Percentiles rank a stretch among this genome's conserved stretches.
These are phyloP conservation scores for Kwoniella sp. DNA, from an alignment of 768 basidiomycete genomes.

Conservation along the genomic window DNA sequence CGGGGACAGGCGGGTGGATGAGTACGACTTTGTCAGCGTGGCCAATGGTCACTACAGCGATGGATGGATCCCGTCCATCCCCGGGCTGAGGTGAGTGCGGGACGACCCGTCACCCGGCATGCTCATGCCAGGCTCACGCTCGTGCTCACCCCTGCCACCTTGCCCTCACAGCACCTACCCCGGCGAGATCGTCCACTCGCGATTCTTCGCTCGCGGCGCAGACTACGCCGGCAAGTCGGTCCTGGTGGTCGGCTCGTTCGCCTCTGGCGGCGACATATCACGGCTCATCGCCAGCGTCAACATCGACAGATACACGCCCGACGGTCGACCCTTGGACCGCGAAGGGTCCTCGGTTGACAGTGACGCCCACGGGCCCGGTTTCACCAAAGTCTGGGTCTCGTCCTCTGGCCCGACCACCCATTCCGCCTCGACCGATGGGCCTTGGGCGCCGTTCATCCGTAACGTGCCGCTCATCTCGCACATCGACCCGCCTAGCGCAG, in stretches of 20 bases:
- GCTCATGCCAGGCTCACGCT: no score
- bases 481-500: conserved; percentile 12
- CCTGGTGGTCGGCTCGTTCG: conserved; percentile 51
- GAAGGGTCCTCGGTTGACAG: background rate
- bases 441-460: conserved; percentile 45
- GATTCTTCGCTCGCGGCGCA: conserved; percentile 45
- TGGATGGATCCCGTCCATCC: conserved; percentile 45
- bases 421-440: conserved; percentile 28
- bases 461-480: conserved; percentile 32
- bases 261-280: conserved; percentile 52
- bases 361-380: no score
- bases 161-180: conserved; percentile 31
- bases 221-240: conserved; percentile 43
- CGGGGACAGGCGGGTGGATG: conserved; percentile 11
- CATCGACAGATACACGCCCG: conserved; percentile 5
- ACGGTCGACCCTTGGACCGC: conserved; percentile 7
- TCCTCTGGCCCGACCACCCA: conserved; percentile 20
- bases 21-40: conserved; percentile 47
- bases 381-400: conserved; percentile 38
- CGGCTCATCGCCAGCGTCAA: conserved; percentile 26
- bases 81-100: conserved; percentile 40
- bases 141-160: background rate
- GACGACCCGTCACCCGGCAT: no score
- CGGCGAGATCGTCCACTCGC: conserved; percentile 46
- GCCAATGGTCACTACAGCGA: conserved; percentile 50